Percentiles rank a stretch among this genome's conserved stretches.
These are phyloP conservation scores for Sporothrix variecibatus DNA, from an alignment of 2,329 filamentous ascomycete genomes.

Conservation along the genomic window DNA sequence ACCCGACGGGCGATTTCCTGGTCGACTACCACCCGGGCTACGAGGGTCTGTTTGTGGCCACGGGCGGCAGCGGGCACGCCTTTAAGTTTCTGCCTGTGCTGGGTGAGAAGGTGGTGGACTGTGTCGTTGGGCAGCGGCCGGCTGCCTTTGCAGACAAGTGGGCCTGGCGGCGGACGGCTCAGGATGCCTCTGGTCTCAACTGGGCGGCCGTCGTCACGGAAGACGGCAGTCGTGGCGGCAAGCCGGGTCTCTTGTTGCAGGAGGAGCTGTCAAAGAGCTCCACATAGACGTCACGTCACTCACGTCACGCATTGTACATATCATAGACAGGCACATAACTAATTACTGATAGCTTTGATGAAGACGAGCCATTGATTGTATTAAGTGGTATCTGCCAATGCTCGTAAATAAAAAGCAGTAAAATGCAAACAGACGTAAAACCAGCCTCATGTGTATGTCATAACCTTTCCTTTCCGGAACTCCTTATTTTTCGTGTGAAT, in stretches of 20 bases:
- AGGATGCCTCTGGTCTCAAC: slow-evolving; percentile 26
- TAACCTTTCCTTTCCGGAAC: slow-evolving; percentile 12
- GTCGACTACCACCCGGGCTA: slow-evolving; percentile 68
- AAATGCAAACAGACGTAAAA: background rate
- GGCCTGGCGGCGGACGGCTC: slow-evolving; percentile 61
- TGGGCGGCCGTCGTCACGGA: slow-evolving; percentile 50
- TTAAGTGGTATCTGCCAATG: background rate
- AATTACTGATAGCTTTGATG: background rate
- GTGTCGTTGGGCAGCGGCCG: slow-evolving; percentile 49
- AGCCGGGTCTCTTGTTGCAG: slow-evolving; percentile 48
- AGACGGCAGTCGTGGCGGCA: slow-evolving; percentile 56
- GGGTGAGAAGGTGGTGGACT: slow-evolving; percentile 62
- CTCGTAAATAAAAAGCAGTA: background rate
- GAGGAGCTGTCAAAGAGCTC: slow-evolving; percentile 47
- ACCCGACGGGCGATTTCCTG: slow-evolving; percentile 72
- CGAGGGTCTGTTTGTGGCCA: slow-evolving; percentile 60
- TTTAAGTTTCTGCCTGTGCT: slow-evolving; percentile 71
- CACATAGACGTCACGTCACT: slow-evolving; percentile 30
- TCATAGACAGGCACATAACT: background rate
- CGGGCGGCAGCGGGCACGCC: slow-evolving; percentile 64
- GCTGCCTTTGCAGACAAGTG: slow-evolving; percentile 58
- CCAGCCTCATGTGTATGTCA: background rate
- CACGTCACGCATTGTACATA: background rate
- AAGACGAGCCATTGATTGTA: background rate
- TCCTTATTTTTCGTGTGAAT: background rate